These are phyloP conservation scores for Globisporangium nagaii DNA, from an alignment of 352 stramenopile genomes.

Conservation along the genomic window DNA sequence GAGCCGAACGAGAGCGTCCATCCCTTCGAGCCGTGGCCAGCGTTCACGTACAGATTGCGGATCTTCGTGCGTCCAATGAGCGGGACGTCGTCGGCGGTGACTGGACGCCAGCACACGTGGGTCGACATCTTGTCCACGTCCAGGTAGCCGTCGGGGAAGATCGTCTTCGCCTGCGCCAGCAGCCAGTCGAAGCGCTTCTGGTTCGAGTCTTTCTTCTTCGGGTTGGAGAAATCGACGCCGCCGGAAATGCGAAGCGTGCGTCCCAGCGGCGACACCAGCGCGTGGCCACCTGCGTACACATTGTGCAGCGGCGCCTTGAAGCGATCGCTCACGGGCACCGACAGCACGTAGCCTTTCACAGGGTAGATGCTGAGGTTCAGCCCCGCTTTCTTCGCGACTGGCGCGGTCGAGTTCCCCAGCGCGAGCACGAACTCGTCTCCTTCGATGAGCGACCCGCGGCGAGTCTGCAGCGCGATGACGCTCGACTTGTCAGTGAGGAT, in stretches of 20 bases:
- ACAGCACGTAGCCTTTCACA: conserved; percentile 85
- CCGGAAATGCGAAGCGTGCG: conserved; percentile 71
- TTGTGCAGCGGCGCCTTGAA: conserved; percentile 73
- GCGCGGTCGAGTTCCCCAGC: conserved; percentile 69
- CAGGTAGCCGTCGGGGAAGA: conserved; percentile 81
- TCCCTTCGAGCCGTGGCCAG: conserved; percentile 78
- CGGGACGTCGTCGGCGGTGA: conserved; percentile 80
- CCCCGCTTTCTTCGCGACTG: conserved; percentile 58
- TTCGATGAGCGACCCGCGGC: conserved; percentile 78
- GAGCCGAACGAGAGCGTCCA: conserved; percentile 83
- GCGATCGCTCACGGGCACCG: conserved; percentile 56
- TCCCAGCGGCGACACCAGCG: conserved; percentile 69
- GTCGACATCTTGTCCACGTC: conserved; percentile 72
- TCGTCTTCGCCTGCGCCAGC: conserved; percentile 58
- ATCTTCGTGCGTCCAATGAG: conserved; percentile 77
- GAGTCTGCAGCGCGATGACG: conserved; percentile 77
- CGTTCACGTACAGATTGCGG: conserved; percentile 82
- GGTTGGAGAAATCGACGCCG: conserved; percentile 76
- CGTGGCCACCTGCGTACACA: conserved; percentile 74
- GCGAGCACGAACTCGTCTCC: conserved; percentile 84
- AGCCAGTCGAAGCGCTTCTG: conserved; percentile 79
- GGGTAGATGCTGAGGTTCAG: conserved; percentile 80
- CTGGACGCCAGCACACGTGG: conserved; percentile 78
- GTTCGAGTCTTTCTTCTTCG: conserved; percentile 46
- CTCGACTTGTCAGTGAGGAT: conserved; percentile 70